A percentile compares a stretch with the other conserved stretches of the same genome.
These are phyloP conservation scores for Xerocomus nothofagi DNA, from an alignment of 1,284 basidiomycete species.

Conservation along the genomic window DNA sequence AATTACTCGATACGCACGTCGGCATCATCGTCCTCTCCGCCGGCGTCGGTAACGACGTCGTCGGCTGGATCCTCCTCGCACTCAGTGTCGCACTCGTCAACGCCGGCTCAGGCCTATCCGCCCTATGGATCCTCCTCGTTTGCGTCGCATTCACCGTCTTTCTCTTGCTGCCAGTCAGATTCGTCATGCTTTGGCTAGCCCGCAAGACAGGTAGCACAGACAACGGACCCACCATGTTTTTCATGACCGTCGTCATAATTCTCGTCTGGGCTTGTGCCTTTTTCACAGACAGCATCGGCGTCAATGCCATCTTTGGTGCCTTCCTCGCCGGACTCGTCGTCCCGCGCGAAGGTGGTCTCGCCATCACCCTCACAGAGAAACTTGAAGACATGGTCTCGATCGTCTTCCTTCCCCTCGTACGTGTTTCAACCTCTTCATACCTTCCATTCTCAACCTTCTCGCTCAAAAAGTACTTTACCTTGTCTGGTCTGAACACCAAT, in stretches of 20 bases:
- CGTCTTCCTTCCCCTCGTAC: conserved; percentile 83
- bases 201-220: conserved; percentile 78
- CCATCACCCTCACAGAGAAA: conserved; percentile 75
- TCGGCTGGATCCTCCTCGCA: conserved; percentile 77
- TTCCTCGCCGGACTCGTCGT: conserved; percentile 90
- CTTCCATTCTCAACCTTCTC: not conserved
- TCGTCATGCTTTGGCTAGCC: conserved; percentile 68
- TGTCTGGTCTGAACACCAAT: conserved; percentile 88
- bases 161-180: conserved; percentile 72
- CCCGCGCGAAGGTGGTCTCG: conserved; percentile 85
- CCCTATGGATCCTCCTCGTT: conserved; percentile 79
- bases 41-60: conserved; percentile 88
- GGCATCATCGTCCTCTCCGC: conserved; percentile 93
- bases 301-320: conserved; percentile 89
- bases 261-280: conserved; percentile 85
- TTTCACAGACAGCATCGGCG: conserved; percentile 92
- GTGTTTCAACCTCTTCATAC: conserved; percentile 16
- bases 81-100: conserved; percentile 92
- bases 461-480: conserved; percentile 79
- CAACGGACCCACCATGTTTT: conserved; percentile 73
- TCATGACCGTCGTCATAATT: conserved; percentile 78
- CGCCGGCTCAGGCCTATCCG: conserved; percentile 69
- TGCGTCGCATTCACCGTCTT: conserved; percentile 82
- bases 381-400: conserved; percentile 82
- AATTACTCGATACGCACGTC: conserved; percentile 88